Base-by-base conservation (phyloP, 169 alveolate species). In the Hammondia hammondi region DNA sequence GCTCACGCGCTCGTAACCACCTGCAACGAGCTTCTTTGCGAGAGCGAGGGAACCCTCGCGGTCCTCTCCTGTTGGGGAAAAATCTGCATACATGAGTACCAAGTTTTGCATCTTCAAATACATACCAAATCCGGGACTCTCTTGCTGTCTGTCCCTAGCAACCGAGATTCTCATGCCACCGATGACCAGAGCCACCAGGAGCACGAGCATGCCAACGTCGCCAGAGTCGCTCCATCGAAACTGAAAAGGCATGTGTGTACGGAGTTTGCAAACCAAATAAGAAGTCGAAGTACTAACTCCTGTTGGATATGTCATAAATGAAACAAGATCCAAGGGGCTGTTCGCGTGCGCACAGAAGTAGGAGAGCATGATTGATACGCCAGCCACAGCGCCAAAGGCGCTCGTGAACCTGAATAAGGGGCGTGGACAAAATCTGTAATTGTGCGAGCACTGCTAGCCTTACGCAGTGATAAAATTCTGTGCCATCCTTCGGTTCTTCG, bases 91-190 rank as follows among this genome's bases (percentile, higher is more conserved):
- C 24, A 77, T 21, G 10, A 7, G 87, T 29, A 24, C 43, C 46
- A 32, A 9, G 87, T n/a, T 71, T 77, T 39, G 92, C 57, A n/a
- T n/a, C 24, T 35, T 21, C 27, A 35, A 27, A 82, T 14, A 37
- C 57, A 43, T 39, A 91, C 94, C 94, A 85, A 91, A 91, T 4
- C 94, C 94, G 17, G 89, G 94, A 45, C 94, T 91, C 3, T 45
- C 77, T 70, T 91, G 94, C 24, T 19, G 56, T 35, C 27, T 48
- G 81, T 91, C 94, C 56, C 94, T 71, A 52, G 71, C 39, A 35
- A 19, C 37, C 46, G 37, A 77, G 46, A 91, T 29, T 7, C 39
- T 14, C 57, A 91, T 71, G n/a, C 90, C 94, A n/a, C 61, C 35
- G 21, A 43, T 6, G 45, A 91, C 45, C 12, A 91, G 94, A 2